These are phyloP conservation scores for Phanerodontia chrysosporium DNA, from an alignment of 768 basidiomycete genomes.

Conservation along the genomic window DNA sequence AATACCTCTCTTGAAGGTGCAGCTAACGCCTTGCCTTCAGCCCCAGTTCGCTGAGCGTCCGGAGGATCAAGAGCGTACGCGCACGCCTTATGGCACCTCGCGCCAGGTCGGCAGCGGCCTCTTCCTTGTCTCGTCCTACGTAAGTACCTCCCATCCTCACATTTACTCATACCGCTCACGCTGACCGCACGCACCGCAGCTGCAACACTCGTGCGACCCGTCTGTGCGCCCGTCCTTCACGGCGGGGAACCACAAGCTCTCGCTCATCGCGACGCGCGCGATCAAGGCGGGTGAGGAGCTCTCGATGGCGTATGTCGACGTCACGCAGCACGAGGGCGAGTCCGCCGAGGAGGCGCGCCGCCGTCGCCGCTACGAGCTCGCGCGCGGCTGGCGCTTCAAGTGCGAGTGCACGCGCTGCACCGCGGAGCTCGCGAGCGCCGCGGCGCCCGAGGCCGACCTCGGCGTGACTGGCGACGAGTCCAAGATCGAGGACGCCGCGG, in stretches of 20 bases:
- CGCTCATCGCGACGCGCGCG: conserved; percentile 60
- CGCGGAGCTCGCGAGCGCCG: conserved; percentile 38
- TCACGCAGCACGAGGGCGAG: conserved; percentile 52
- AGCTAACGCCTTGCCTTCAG: conserved; percentile 29
- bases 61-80: conserved; percentile 70
- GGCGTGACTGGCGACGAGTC: conserved; percentile 48
- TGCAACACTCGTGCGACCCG: conserved; percentile 73
- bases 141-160: conserved; percentile 24
- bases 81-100: conserved; percentile 72
- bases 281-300: conserved; percentile 75
- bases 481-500: conserved; percentile 35
- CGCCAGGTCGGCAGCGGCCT: conserved; percentile 74
- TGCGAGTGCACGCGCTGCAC: conserved; percentile 67
- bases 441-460: conserved; percentile 27
- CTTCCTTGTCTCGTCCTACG: conserved; percentile 75
- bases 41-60: conserved; percentile 50
- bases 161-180: neutral
- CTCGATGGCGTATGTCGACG: conserved; percentile 73
- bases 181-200: conserved; percentile 25
- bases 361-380: conserved; percentile 68
- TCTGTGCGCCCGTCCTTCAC: conserved; percentile 61
- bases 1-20: neutral
- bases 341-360: conserved; percentile 50
- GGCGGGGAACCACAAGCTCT: conserved; percentile 63
- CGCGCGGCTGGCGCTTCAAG: conserved; percentile 78